Evolutionary conservation across 805 yeast species (phyloP).

Genomic region (Metschnikowia reukaufii): DNA sequence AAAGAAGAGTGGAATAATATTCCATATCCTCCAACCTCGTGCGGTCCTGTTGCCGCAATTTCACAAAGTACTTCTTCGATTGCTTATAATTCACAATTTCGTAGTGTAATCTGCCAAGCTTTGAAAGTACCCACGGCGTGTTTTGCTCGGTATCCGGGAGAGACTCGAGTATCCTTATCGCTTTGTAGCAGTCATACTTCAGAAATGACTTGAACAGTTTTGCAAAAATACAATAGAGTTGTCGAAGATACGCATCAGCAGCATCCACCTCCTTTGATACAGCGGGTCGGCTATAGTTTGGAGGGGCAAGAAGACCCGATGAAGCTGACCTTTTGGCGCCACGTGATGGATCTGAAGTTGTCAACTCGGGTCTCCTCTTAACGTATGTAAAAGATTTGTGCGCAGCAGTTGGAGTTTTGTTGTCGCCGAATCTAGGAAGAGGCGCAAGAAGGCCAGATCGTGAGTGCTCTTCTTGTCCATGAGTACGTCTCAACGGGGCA

Average conservation of each 20-base stretch:
- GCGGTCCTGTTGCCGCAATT: slow-evolving; percentile 67
- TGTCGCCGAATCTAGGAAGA: slow-evolving; percentile 11
- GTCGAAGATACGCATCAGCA: slow-evolving; percentile 43
- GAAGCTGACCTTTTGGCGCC: slow-evolving; percentile 18
- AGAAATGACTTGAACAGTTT: slow-evolving; percentile 60
- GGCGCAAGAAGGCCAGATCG: slow-evolving; percentile 10
- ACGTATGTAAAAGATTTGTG: slow-evolving; percentile 14
- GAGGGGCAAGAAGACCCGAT: slow-evolving; percentile 8
- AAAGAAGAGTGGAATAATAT: slow-evolving; percentile 79
- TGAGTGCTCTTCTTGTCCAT: slow-evolving; percentile 13
- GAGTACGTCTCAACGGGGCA: slow-evolving; percentile 35
- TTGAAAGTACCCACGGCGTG: slow-evolving; percentile 84
- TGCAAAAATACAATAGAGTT: slow-evolving; percentile 54
- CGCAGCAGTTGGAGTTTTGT: slow-evolving; percentile 17
- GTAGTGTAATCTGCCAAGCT: slow-evolving; percentile 77
- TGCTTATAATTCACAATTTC: slow-evolving; percentile 85
- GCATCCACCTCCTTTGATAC: slow-evolving; percentile 13
- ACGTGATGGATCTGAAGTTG: slow-evolving; percentile 10
- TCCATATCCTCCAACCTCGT: slow-evolving; percentile 89
- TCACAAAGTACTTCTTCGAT: slow-evolving; percentile 61
- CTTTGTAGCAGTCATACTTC: slow-evolving; percentile 75
- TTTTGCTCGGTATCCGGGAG: slow-evolving; percentile 62
- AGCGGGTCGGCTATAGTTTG: slow-evolving; percentile 1
- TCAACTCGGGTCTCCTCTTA: slow-evolving; percentile 15
- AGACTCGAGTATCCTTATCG: slow-evolving; percentile 64